Percentiles rank a stretch among this genome's conserved stretches.
phyloP scores from a whole-genome alignment of 208 protist genomes.

The Wallacemonas sp. region DNA sequence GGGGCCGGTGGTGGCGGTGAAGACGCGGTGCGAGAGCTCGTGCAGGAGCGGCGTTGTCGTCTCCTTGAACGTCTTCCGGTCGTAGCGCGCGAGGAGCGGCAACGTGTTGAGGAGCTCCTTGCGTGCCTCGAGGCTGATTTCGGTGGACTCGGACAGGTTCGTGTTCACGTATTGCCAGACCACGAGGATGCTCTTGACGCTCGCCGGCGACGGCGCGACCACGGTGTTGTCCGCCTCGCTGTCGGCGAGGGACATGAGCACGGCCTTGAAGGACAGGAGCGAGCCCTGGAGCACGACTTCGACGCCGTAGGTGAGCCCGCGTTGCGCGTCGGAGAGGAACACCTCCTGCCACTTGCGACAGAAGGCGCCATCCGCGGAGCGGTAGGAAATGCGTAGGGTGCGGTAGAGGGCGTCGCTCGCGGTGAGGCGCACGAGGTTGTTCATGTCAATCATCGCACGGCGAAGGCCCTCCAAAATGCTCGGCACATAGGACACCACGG shows the following conservation, averaged over 20 bases:
- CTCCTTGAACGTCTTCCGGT: conserved; percentile 61
- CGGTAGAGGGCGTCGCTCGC: conserved; percentile 53
- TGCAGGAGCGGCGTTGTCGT: conserved; percentile 49
- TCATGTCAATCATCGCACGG: conserved; percentile 45
- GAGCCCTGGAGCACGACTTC: conserved; percentile 56
- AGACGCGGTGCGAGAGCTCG: conserved; percentile 43
- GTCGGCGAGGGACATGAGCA: conserved; percentile 60
- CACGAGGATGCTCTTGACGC: conserved; percentile 39
- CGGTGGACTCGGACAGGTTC: conserved; percentile 30
- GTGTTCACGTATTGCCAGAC: conserved; percentile 66
- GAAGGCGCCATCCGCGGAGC: conserved; percentile 47
- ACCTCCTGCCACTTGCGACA: conserved; percentile 67
- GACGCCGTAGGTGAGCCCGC: conserved; percentile 37
- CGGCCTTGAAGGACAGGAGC: conserved; percentile 68
- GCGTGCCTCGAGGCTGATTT: conserved; percentile 34
- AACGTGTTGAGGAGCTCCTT: conserved; percentile 59
- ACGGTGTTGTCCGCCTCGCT: conserved; percentile 33
- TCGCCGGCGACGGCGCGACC: conserved; percentile 45
- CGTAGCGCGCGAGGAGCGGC: conserved; percentile 77
- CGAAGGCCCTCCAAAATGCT: conserved; percentile 68
- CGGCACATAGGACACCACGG: conserved; percentile 50
- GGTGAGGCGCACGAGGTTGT: conserved; percentile 39
- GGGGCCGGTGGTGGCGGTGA: conserved; percentile 39
- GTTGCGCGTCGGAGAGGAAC: conserved; percentile 56
- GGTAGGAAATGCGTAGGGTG: conserved; percentile 64